Evolutionary conservation across 108 stramenopile species (phyloP).

Genomic region (Cyclotella atomus): DNA sequence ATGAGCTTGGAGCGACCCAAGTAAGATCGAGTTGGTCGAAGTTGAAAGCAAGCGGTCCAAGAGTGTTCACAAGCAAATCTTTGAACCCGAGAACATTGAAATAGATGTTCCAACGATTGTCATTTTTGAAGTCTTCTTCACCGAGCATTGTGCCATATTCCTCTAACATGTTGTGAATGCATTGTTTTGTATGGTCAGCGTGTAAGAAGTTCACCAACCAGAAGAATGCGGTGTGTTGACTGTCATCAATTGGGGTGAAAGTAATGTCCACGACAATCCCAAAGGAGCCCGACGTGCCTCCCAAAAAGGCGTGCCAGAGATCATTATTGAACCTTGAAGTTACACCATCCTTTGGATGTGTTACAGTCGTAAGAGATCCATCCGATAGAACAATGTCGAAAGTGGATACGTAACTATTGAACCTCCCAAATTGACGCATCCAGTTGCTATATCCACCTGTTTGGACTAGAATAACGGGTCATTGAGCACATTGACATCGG

Average conservation of each 20-base stretch:
- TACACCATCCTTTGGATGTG: neutral
- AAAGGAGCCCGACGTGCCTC: neutral
- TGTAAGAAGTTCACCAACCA: conserved; percentile 9
- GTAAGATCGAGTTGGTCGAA: neutral
- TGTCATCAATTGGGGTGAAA: neutral
- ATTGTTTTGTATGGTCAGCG: neutral
- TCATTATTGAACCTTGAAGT: conserved; percentile 3
- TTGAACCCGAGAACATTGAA: neutral
- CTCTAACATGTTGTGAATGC: neutral
- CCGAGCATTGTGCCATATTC: neutral
- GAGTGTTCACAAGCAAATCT: neutral
- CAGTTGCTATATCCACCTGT: neutral
- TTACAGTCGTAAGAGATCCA: neutral
- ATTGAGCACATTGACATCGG: no score
- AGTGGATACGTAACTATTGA: neutral
- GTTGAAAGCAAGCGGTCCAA: conserved; percentile 2
- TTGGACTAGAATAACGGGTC: neutral
- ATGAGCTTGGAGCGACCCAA: neutral
- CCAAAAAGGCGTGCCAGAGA: neutral
- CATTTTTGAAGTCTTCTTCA: neutral
- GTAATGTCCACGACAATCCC: neutral
- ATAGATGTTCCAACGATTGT: neutral
- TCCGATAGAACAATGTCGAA: conserved; percentile 5
- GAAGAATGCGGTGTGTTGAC: neutral
- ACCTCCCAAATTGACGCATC: neutral